These are phyloP conservation scores for Gossypium herbaceum DNA, from an alignment of 345 rosid species.

Conservation along the genomic window DNA sequence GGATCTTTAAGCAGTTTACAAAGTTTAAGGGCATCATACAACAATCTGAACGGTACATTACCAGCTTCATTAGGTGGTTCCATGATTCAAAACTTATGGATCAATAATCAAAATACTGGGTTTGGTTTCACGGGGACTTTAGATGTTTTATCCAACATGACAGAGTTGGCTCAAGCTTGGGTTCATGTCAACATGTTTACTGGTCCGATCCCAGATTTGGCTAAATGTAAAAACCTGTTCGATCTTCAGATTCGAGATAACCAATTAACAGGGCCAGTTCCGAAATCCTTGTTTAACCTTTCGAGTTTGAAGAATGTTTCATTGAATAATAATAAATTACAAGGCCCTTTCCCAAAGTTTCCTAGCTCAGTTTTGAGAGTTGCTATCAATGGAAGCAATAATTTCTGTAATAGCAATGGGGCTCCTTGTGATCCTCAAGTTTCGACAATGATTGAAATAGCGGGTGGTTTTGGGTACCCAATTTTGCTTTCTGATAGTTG, in stretches of 20 bases:
- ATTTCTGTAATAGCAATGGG: constrained; percentile 43
- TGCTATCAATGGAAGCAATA: constrained; percentile 22
- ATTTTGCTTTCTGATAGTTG: constrained; percentile 49
- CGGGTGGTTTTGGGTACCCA: constrained; percentile 64
- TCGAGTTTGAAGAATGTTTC: constrained; percentile 38
- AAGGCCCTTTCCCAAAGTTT: constrained; percentile 57
- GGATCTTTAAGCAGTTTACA: constrained; percentile 40
- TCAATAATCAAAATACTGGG: constrained; percentile 62
- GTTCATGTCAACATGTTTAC: constrained; percentile 58
- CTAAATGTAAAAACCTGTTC: constrained; percentile 38
- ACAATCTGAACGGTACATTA: constrained; percentile 59
- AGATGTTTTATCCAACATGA: constrained; percentile 56
- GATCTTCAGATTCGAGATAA: constrained; percentile 80
- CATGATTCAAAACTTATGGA: constrained; percentile 48
- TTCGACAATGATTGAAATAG: constrained; percentile 46
- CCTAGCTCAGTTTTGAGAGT: constrained; percentile 23
- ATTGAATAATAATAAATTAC: constrained; percentile 59
- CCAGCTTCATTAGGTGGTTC: constrained; percentile 54
- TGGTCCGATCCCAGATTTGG: constrained; percentile 75
- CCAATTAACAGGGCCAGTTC: constrained; percentile 57
- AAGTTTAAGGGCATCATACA: constrained; percentile 51
- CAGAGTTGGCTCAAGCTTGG: constrained; percentile 52
- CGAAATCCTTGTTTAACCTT: constrained; percentile 34
- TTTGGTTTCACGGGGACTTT: constrained; percentile 44
- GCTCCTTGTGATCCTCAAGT: constrained; percentile 55